Evolutionary conservation across 2,329 filamentous ascomycete species (phyloP).

Genomic region (Fusarium drepaniforme): DNA sequence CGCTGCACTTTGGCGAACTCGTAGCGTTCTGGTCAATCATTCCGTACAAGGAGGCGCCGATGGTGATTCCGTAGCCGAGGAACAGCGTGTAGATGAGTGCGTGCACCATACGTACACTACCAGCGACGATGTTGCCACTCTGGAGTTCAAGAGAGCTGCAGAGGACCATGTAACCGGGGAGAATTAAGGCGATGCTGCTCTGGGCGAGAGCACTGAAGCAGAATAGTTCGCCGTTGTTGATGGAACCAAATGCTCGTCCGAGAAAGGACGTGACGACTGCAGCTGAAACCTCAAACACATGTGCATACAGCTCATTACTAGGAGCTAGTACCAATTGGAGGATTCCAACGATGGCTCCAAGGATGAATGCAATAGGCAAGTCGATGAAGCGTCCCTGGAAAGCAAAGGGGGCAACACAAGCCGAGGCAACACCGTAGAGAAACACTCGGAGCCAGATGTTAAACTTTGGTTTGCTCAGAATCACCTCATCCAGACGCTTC

Average conservation of each 20-base stretch:
- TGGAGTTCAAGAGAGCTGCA: constrained; percentile 73
- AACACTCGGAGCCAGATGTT: constrained; percentile 68
- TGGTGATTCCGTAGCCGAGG: constrained; percentile 79
- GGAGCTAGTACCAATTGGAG: constrained; percentile 82
- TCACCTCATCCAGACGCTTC: constrained; percentile 68
- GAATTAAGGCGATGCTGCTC: constrained; percentile 80
- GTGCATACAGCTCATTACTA: constrained; percentile 76
- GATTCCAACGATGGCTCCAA: constrained; percentile 80
- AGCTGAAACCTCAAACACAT: constrained; percentile 66
- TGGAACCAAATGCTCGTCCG: constrained; percentile 76
- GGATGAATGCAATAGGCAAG: constrained; percentile 79
- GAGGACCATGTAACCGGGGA: constrained; percentile 69
- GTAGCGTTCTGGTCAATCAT: constrained; percentile 69
- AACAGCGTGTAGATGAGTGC: constrained; percentile 82
- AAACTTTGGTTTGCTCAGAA: constrained; percentile 60
- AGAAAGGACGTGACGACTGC: constrained; percentile 76
- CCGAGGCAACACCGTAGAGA: constrained; percentile 82
- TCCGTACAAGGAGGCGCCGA: constrained; percentile 75
- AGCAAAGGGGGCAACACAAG: constrained; percentile 82
- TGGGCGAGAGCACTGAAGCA: constrained; percentile 80
- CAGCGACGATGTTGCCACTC: constrained; percentile 76
- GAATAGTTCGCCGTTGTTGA: constrained; percentile 68
- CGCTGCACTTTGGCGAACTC: constrained; percentile 55
- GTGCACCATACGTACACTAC: constrained; percentile 81
- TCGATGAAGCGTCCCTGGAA: constrained; percentile 84